Base-by-base conservation (phyloP, 140 eudicot genomes). In the Senecio squalidus region DNA sequence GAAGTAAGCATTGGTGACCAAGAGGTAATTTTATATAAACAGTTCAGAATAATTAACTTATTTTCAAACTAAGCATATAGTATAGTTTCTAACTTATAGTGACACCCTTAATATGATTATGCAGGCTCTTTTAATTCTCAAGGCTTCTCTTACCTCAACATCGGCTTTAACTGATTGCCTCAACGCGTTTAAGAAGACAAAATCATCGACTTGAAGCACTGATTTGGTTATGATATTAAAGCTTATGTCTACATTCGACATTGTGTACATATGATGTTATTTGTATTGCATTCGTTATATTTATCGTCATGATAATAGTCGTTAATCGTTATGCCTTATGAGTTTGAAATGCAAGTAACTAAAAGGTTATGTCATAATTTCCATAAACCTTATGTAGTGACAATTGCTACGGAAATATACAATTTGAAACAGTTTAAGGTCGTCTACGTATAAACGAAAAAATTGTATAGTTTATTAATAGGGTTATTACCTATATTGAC, bases 101-200 rank as follows among this genome's bases (percentile, higher is more conserved):
- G 14, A 64, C 40, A 50, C 46, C 25, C 1, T 28, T 27, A 1
- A 14, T 38, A 21, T 52, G 56, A 15, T 62, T 33, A 28, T 44
- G 71, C 66, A 62, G 76, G 76, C 71, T 20, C 49, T 62, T 27
- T 30, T 40, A 31, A 62, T 71, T n/a, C 66, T 71, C 36, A 54
- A 43, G 33, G 66, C 76, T 20, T 62, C 76, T 21, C 49, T 62
- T 21, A 62, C 21, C 39, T 70, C 76, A 34, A 30, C 50, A 39
- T 60, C 70, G 7, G 50, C 64, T 18, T 71, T 71, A 44, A 62
- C 76, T 0, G 43, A 54, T 25, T 65, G 60, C 60, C 71, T 62
- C 14, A n/a, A 9, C 8, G n/a, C 30, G 4, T 31, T 71, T 8
- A 45, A 33, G 46, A 55, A 71, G 39, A 70, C 65, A 62, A 23